These are phyloP conservation scores for Alternaria tenuissima DNA, from an alignment of 2,329 filamentous ascomycete species.

Conservation along the genomic window DNA sequence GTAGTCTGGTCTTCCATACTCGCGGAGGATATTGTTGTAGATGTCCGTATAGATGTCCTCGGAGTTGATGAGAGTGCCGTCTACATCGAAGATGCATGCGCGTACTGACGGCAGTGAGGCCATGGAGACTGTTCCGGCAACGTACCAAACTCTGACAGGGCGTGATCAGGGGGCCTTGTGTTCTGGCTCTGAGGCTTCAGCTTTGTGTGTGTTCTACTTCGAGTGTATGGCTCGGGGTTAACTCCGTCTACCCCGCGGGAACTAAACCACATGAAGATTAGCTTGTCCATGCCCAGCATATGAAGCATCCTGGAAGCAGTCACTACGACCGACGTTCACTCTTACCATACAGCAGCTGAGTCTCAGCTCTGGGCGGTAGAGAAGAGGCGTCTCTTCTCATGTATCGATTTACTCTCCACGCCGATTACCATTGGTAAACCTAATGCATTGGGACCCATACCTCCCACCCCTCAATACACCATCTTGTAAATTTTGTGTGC, in stretches of 20 bases:
- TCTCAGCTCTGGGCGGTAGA: neutral
- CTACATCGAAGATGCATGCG: constrained; percentile 49
- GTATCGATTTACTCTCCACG: neutral
- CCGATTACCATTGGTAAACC: neutral
- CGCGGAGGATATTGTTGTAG: constrained; percentile 32
- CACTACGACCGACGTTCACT: neutral
- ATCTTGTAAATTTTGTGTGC: constrained; percentile 12
- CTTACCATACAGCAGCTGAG: neutral
- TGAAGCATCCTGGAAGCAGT: neutral
- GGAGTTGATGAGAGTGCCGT: constrained; percentile 47
- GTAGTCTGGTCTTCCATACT: constrained; percentile 28
- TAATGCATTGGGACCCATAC: constrained; percentile 10
- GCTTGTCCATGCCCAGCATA: neutral
- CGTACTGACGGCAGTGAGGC: constrained; percentile 29
- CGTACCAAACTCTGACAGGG: neutral
- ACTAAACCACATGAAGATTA: neutral
- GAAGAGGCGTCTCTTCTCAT: neutral
- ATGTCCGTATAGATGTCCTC: constrained; percentile 40
- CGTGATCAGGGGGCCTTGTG: neutral
- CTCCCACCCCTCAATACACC: constrained; percentile 14
- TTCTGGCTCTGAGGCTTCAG: neutral
- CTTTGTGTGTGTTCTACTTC: neutral
- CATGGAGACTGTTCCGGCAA: neutral
- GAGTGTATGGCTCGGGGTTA: neutral
- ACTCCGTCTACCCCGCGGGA: neutral